These are phyloP conservation scores for Fusarium gaditjirri DNA, from an alignment of 2,329 filamentous ascomycete genomes.

Conservation along the genomic window DNA sequence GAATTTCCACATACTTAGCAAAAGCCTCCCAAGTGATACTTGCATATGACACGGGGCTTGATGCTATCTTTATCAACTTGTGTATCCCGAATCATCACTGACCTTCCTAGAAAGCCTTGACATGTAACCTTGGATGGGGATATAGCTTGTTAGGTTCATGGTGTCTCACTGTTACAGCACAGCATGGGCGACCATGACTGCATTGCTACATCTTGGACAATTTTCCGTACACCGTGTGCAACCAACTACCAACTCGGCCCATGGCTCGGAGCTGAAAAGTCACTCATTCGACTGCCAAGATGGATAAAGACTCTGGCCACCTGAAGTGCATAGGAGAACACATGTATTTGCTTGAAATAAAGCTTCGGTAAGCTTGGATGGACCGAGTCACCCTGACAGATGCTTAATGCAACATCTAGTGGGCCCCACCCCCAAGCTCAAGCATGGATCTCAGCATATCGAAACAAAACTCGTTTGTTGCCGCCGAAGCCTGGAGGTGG, in stretches of 20 bases:
- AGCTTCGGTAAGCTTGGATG: neutral
- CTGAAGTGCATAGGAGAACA: neutral
- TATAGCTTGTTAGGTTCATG: conserved; percentile 6
- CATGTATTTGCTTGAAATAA: neutral
- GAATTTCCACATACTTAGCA: neutral
- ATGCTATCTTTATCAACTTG: conserved; percentile 29
- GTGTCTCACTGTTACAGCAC: conserved; percentile 19
- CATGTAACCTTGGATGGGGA: neutral
- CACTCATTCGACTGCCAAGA: conserved; percentile 21
- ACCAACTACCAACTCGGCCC: neutral
- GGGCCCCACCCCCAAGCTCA: conserved; percentile 3
- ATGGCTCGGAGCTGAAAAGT: conserved; percentile 13
- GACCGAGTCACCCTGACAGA: neutral
- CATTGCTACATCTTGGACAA: conserved; percentile 7
- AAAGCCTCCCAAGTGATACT: neutral
- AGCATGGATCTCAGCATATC: conserved; percentile 30
- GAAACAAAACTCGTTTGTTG: conserved; percentile 52
- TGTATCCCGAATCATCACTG: conserved; percentile 7
- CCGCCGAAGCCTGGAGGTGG: conserved; percentile 58
- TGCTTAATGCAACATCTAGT: conserved; percentile 21
- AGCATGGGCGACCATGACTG: conserved; percentile 8
- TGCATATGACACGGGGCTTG: neutral
- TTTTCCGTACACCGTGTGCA: conserved; percentile 13
- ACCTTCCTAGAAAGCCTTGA: neutral
- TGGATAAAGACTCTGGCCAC: neutral